Evolutionary conservation across 148 eudicot genomes (phyloP).

Genomic region (Camellia japonica): DNA sequence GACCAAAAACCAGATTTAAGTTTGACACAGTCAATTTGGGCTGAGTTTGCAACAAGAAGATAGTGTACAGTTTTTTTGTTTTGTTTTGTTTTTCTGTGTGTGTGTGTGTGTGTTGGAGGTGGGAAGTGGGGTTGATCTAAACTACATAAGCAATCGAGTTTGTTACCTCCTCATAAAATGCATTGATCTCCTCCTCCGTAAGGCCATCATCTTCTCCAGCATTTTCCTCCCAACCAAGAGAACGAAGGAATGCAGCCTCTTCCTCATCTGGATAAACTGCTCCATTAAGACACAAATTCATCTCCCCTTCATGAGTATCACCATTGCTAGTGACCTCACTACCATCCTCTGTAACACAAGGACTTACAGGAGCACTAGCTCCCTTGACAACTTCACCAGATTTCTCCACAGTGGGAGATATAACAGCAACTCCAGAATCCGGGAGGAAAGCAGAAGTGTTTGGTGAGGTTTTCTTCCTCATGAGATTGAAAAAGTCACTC

Average conservation of each 20-base stretch:
- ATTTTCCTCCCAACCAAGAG: conserved; percentile 91
- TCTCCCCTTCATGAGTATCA: conserved; percentile 34
- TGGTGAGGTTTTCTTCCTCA: conserved; percentile 67
- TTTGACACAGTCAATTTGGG: neutral
- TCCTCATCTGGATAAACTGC: conserved; percentile 54
- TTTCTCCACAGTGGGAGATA: conserved; percentile 32
- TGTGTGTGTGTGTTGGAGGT: no score
- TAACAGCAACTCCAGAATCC: conserved; percentile 33
- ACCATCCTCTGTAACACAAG: conserved; percentile 28
- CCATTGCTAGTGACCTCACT: conserved; percentile 43
- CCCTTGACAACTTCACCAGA: conserved; percentile 36
- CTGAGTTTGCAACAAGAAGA: neutral
- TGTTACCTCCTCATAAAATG: conserved; percentile 70
- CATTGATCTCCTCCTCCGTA: conserved; percentile 87
- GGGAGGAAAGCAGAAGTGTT: conserved; percentile 22
- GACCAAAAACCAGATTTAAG: neutral
- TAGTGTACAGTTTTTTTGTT: neutral
- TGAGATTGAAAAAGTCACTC: conserved; percentile 72
- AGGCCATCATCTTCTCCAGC: conserved; percentile 80
- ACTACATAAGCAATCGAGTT: neutral
- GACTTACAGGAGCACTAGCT: conserved; percentile 19
- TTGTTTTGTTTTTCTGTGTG: neutral
- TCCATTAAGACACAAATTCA: conserved; percentile 32
- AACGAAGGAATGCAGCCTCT: conserved; percentile 75
- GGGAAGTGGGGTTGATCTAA: neutral